Base-by-base conservation (phyloP, 2,329 filamentous ascomycete species). In the Seiridium cupressi region DNA sequence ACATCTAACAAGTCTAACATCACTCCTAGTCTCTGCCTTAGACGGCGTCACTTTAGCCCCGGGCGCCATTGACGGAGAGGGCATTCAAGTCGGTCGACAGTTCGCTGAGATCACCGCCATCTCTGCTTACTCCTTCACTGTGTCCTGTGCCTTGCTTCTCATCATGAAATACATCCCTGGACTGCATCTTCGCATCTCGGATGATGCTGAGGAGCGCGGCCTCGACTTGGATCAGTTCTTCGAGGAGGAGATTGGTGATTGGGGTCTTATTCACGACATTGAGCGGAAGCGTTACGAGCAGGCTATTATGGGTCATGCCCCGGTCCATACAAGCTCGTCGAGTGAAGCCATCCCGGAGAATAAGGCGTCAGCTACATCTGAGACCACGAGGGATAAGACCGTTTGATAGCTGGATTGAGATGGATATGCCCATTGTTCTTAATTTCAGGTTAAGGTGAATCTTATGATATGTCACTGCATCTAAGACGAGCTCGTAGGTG, bases 91-190 rank as follows among this genome's bases (percentile, higher is more conserved):
- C 46, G 84, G 82, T 1, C 78, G 81, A 44, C 84, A 87, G 68
- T 76, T 87, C 7, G 84, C 83, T 0, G 84, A 82, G 51, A 82
- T 83, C n/a, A 75, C 76, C 1, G 81, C 83, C 0, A 84, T 84
- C 61, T 81, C 83, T 0, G 72, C 74, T 0, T 87, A 84, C 74
- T 82, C 82, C 0, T 86, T 87, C 63, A 66, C 78, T 34, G 74
- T 86, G 7, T 83, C 81, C 0, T 80, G 79, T 61, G 66, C 80
- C 13, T 71, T 87, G 32, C 76, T 86, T 1, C 81, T 84, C 60
- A 70, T 84, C 62, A 79, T 86, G 66, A 83, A 85, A 67, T 80
- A 77, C 61, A 86, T 87, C 44, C 84, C 84, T 0, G 84, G 83
- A 0, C 75, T 85, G 61, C 81, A 84, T 60, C 72, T 87, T 2